Base-by-base conservation (phyloP, 1,284 basidiomycete species). In the Xerocomus amazonicus region DNA sequence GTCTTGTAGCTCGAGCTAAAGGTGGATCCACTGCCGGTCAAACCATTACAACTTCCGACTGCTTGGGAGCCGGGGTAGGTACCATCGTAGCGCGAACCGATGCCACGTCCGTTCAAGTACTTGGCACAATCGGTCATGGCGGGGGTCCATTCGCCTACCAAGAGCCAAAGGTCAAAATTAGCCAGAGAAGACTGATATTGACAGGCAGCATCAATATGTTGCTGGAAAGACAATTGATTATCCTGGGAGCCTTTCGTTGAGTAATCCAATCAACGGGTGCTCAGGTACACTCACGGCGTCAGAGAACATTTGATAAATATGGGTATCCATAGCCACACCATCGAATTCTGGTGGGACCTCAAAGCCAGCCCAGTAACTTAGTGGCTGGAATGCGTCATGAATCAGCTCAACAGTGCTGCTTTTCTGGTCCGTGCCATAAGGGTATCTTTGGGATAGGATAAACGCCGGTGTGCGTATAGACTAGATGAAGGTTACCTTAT, bases 91-190 rank as follows among this genome's bases (percentile, higher is more conserved):
- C 92, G 79, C 9, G 87, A 74, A n/a, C 90, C 87, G 17, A 74
- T 54, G 17, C 83, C 73, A 29, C 83, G 77, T 16, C 84, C 84
- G 58, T 90, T 90, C 50, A 91, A 71, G 54, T 83, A 92, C 58
- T 73, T 82, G 13, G 93, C 91, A 60, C 93, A 97, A 66, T 97
- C 94, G 9, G 84, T 94, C 47, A 80, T 71, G 0, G 90, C 90
- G 31, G 88, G 78, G 0, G 87, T 81, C 89, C 90, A 94, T 71
- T 94, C 91, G 48, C 91, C 91, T 34, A 92, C 87, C 45, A 93
- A 72, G 33, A 80, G 70, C 87, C 86, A 90, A 12, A 91, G 75
- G 35, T 83, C 75, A 57, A 83, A 85, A 6, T 62, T 61, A 0
- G 75, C 62, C 36, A 92, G 76, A 1, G 69, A 58, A 10, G 66